Evolutionary conservation across 2,329 filamentous ascomycete genomes (phyloP), one percentile per base, ranked within the genome.

Genomic region (Apiospora hydei): DNA sequence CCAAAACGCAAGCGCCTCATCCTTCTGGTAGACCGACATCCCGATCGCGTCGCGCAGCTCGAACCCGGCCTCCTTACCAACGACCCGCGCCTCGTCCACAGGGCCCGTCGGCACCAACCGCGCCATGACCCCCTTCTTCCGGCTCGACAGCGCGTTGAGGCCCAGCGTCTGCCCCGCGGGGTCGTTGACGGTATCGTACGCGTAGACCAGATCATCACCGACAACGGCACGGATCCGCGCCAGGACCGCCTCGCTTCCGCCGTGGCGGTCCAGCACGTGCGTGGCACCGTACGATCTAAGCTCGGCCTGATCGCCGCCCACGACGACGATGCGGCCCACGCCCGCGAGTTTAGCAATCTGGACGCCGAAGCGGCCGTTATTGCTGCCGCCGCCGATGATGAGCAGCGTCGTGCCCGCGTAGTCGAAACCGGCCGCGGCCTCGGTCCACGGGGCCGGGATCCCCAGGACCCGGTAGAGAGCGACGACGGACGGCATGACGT

Each of bases 231-330:
- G 78, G 69, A 85, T 80, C 21, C 79, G 76, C 0, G 70, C 72
- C 0, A 77, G 73, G 2, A 84, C 75, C 4, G 78, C 77, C 11
- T 82, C 79, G 41, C 79, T 38, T 8, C 74, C 73, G 4, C 75
- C 79, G 69, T 84, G 79, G 7, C 84, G 82, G 70, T 83, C 81
- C n/a, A 85, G 72, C 1, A 85, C 78, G 73, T 84, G 79, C 1
- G 83, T 85, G 0, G 84, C 84, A 0, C 84, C 84, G n/a, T 76
- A 78, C 11, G 47, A 69, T 51, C 76, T 79, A 26, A 85, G 73
- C 70, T 81, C 77, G 7, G 71, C 72, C 44, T 79, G 78, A 11
- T 79, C 72, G 1, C 80, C 80, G 38, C 79, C 80, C 0, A 82
- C 80, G 1, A 81, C 80, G 38, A 86, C 78, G 57, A 85, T 84